Base-by-base conservation (phyloP, 352 stramenopile species). In the Pythium monospermum region DNA sequence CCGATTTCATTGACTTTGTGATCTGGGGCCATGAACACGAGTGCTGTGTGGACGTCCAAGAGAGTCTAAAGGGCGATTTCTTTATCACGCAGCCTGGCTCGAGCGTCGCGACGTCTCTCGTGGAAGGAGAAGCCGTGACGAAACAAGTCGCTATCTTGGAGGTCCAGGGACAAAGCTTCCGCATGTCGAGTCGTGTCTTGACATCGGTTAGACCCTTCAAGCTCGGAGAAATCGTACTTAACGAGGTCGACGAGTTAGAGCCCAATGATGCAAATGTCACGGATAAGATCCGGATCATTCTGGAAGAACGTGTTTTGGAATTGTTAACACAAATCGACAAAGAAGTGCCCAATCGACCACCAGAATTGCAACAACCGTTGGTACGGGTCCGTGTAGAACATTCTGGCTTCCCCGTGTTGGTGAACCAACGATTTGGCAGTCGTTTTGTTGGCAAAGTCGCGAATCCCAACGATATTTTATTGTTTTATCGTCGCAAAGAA, bases 11-110 rank as follows among this genome's bases (percentile, higher is more conserved):
- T 61, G 94, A 99, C 62, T 83, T 99, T 39, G 95, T 98, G 6
- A 64, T 95, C 40, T 99, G 95, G 94, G 96, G 96, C 18, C 96
- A 99, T 64, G 97, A 99, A 72, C 97, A 99, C 69, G 96, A 99
- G 75, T 99, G 94, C 67, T 63, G 87, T 21, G 97, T 99, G 58
- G 79, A 98, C 30, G 80, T 92, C 2, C 68, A 91, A 53, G 91
- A 98, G 68, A 98, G 86, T 48, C 70, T 97, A 16, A 92, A 97
- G 37, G 95, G 94, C 12, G 96, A 97, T 28, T 98, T 98, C 63
- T 95, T 94, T 43, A 96, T 99, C 49, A 95, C 86, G 15, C 97
- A 99, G 66, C 96, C 96, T 0, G 97, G 97, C 2, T 98, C 92
- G 3, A 97, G 82, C 8, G 92, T 99, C 18, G 96, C 96, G 1